Base-by-base conservation (phyloP, 2,329 filamentous ascomycete species). In the Ophiocordyceps camponoti-rufipedis region DNA sequence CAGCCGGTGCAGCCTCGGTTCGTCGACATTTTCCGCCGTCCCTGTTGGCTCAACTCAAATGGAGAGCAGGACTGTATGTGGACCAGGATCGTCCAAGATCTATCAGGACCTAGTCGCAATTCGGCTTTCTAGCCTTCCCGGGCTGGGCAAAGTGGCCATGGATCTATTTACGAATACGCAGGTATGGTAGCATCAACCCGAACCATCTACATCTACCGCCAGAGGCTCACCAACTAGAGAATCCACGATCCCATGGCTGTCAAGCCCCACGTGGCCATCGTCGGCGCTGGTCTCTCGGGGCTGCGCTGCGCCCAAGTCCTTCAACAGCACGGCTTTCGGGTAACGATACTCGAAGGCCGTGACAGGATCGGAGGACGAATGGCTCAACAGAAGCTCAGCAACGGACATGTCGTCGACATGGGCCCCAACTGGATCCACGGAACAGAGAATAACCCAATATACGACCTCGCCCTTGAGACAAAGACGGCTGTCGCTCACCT, bases 361-460 rank as follows among this genome's bases (percentile, higher is more conserved):
- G 61, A 79, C 54, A 70, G 82, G 7, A 56, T 85, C 38, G 82
- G 82, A 11, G 82, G 82, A 1, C 71, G 82, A 31, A 66, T 83
- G 29, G 62, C 68, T 46, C 74, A 78, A 53, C 60, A 66, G 44
- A 58, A 55, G 19, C 62, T 78, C 4, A 59, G 62, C 12, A 71
- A 70, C 38, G 69, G 69, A 0, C 61, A 65, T 29, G 51, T 67
- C 8, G 67, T 75, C n/a, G 74, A 78, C 51, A 59, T 73, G 31
- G 82, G 82, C 0, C 79, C 82, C n/a, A 87, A 86, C 53, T 87
- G 82, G 82, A 84, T 87, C 44, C 82, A 87, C 48, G 82, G 82
- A 32, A 84, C 79, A 6, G 65, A 74, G 1, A 68, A 78, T 49
- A 87, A 86, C 54, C 79, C 82, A 0, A 82, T 85, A 14, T 58